Evolutionary conservation across 345 rosid genomes (phyloP).

Genomic region (Carallia brachiata): DNA sequence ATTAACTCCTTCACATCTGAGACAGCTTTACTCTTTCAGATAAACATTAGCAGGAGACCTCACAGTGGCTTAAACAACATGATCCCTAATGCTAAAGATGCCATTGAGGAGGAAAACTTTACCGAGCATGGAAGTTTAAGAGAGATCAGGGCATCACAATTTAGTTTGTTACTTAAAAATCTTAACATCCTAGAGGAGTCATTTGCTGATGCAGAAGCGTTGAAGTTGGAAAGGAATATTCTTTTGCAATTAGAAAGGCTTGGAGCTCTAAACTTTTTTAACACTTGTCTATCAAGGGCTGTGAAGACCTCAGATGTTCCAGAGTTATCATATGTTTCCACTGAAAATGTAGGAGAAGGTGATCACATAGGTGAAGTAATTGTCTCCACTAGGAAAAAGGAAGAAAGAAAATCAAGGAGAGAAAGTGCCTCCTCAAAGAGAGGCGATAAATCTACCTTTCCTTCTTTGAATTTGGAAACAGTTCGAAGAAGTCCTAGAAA

Average conservation of each 20-base stretch:
- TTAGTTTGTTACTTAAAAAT: constrained; percentile 60
- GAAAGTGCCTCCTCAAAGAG: constrained; percentile 21
- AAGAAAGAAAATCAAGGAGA: constrained; percentile 44
- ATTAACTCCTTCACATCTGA: not conserved
- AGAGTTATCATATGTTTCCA: constrained; percentile 34
- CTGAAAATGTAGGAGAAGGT: constrained; percentile 21
- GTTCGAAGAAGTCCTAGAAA: constrained; percentile 19
- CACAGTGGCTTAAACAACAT: constrained; percentile 8
- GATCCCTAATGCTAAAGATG: constrained; percentile 9
- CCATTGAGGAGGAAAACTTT: constrained; percentile 4
- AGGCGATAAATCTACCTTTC: constrained; percentile 6
- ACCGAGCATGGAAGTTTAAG: constrained; percentile 15
- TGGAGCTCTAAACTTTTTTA: constrained; percentile 62
- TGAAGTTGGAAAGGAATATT: constrained; percentile 60
- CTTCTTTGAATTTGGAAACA: constrained; percentile 23
- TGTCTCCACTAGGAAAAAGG: constrained; percentile 40
- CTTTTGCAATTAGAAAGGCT: constrained; percentile 57
- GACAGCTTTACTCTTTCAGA: constrained; percentile 30
- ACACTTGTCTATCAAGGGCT: constrained; percentile 39
- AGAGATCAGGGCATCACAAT: constrained; percentile 32
- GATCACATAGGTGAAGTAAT: constrained; percentile 22
- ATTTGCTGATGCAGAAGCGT: constrained; percentile 41
- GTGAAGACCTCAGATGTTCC: constrained; percentile 29
- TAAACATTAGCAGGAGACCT: constrained; percentile 29
- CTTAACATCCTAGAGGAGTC: constrained; percentile 60